Evolutionary conservation across 75 land plant genomes (phyloP).

Genomic region (Gnetum montanum): DNA sequence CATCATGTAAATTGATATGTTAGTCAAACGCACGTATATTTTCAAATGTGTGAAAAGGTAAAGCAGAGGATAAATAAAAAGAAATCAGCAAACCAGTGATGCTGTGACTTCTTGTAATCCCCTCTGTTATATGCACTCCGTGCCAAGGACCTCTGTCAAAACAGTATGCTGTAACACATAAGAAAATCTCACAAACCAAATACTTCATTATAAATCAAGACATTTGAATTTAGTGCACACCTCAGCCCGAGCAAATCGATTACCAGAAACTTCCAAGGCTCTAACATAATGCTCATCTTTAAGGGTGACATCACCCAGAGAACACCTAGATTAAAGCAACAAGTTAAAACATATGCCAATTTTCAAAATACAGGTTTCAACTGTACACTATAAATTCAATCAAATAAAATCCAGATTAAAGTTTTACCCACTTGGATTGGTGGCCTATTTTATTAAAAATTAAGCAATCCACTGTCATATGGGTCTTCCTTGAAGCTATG

Average conservation of each 20-base stretch:
- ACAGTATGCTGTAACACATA: too few species aligned
- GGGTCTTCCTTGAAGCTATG: too few species aligned
- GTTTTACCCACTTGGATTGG: too few species aligned
- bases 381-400: too few species aligned
- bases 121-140: constrained; percentile 77
- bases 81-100: constrained; percentile 45
- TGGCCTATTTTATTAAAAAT: too few species aligned
- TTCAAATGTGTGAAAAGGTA: background rate
- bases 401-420: too few species aligned
- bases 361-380: background rate
- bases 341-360: background rate
- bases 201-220: too few species aligned
- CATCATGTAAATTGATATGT: too few species aligned
- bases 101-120: constrained; percentile 63
- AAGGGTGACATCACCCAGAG: constrained; percentile 85
- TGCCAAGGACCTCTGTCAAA: constrained; percentile 70
- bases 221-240: constrained; percentile 16
- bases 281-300: constrained; percentile 65
- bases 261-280: constrained; percentile 84
- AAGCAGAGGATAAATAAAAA: background rate
- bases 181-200: too few species aligned
- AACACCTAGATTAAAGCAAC: constrained; percentile 45
- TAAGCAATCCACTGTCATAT: too few species aligned
- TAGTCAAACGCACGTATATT: too few species aligned
- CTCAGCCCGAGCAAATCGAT: constrained; percentile 78